Evolutionary conservation across 2,329 filamentous ascomycete species (phyloP).

Genomic region (Lasiodiplodia sp.): DNA sequence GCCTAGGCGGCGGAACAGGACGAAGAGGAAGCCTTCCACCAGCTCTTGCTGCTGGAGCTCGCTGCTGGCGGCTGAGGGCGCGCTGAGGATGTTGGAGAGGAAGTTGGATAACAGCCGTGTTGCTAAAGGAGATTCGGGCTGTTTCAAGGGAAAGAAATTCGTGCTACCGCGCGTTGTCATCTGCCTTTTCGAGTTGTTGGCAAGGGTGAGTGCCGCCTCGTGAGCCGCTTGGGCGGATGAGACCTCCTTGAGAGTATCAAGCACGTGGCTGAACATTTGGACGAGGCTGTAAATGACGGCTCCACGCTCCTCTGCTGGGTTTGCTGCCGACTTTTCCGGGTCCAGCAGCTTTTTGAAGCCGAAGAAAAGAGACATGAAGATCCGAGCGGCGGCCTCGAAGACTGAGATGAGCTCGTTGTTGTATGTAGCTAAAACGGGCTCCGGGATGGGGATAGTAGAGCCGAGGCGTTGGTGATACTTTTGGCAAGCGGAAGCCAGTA

Average conservation of each 20-base stretch:
- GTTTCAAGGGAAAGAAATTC: background rate
- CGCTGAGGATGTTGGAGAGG: constrained; percentile 45
- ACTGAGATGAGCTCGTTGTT: constrained; percentile 6
- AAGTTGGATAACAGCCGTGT: constrained; percentile 35
- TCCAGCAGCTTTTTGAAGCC: constrained; percentile 38
- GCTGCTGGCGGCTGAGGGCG: constrained; percentile 42
- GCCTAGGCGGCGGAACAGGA: constrained; percentile 50
- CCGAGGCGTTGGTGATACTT: constrained; percentile 13
- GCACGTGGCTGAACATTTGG: constrained; percentile 46
- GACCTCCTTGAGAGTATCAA: constrained; percentile 42
- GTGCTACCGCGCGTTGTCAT: constrained; percentile 20
- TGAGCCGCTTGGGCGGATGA: constrained; percentile 32
- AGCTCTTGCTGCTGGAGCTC: constrained; percentile 46
- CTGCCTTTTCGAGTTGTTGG: background rate
- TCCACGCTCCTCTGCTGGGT: constrained; percentile 33
- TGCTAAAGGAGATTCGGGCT: background rate
- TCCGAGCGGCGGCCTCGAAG: constrained; percentile 40
- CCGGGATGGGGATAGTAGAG: background rate
- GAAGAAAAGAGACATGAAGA: constrained; percentile 43
- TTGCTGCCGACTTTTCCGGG: constrained; percentile 14
- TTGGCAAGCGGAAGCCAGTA: constrained; percentile 37
- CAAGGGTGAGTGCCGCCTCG: background rate
- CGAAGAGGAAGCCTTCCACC: constrained; percentile 54
- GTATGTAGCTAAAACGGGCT: background rate
- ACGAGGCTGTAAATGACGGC: constrained; percentile 43